Percentiles rank a stretch among this genome's conserved stretches.
Conservation (phyloP, 2,329 filamentous ascomycete species). For the Epichloe glyceriae region DNA sequence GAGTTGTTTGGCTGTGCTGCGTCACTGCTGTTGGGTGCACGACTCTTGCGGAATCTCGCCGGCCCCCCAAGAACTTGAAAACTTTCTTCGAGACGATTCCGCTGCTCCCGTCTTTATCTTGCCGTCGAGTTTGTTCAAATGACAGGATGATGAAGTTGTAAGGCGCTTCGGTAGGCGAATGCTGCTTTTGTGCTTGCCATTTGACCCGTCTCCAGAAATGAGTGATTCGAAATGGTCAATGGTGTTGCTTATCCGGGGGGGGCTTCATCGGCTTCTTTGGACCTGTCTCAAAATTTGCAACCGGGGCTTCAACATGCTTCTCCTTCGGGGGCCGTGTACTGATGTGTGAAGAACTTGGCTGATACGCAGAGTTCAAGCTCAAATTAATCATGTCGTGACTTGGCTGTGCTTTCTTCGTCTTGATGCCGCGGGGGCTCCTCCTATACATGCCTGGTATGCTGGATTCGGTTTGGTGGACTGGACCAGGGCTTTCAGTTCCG, state of each 20-base stretch:
- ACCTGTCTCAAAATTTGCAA: not conserved
- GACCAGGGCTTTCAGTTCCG: not conserved
- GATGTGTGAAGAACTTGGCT: not conserved
- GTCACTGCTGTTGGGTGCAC: not conserved
- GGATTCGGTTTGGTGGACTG: not conserved
- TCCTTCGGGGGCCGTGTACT: not conserved
- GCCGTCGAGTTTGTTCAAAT: not conserved
- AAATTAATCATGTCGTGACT: not conserved
- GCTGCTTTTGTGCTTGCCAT: not conserved
- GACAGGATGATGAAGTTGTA: slow-evolving; percentile 1
- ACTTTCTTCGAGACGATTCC: slow-evolving; percentile 2
- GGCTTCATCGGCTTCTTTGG: not conserved
- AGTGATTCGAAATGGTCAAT: slow-evolving; percentile 7
- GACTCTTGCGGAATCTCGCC: slow-evolving; percentile 2
- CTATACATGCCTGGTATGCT: not conserved
- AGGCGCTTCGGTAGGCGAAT: not conserved
- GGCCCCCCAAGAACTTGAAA: slow-evolving; percentile 5
- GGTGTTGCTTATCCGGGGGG: slow-evolving; percentile 2
- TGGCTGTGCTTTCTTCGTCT: not conserved
- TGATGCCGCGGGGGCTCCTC: not conserved
- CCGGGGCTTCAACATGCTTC: not conserved
- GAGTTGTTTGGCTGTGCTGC: not conserved
- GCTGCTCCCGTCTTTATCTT: not conserved
- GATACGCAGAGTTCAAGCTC: not conserved
- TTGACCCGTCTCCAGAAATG: not conserved